Evolutionary conservation across 179 eudicot genomes (phyloP), one percentile per base, ranked within the genome.

Genomic region (Amaranthus tricolor): DNA sequence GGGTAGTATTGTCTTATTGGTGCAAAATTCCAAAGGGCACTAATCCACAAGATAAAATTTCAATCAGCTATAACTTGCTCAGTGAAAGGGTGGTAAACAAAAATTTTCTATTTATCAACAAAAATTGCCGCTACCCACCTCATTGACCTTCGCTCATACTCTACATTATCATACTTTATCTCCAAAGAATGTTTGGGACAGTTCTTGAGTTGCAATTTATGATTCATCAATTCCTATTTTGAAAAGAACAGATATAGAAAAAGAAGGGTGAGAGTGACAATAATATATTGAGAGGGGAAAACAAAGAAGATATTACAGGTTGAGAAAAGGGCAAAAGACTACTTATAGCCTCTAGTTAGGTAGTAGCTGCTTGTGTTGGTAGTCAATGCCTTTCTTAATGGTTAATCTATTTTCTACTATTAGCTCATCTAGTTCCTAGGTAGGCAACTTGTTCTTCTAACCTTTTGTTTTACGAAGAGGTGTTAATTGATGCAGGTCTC

Each of bases 401-500:
- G 6, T 19, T 11, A 7, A 13, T 53, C 40, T 0, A 47, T 53
- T 69, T 40, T 53, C 11, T 43, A 19, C 0, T 43, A 13, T 40
- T 54, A 40, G 1, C 7, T 69, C 40, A 5, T 14, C 4, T 51
- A 6, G 53, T 53, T 19, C 11, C 55, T 8, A 17, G n/a, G 15
- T 48, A 66, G 48, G 17, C 19, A 24, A 45, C 53, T 43, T 43
- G 31, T 16, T 31, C 58, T 64, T 1, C 9, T 10, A 19, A 57
- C 40, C 14, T 52, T 49, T 31, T 61, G 66, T 57, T 50, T 9
- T 64, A 44, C 47, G 49, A n/a, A 31, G 73, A 21, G 52, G 31
- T 55, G 49, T 70, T 72, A 68, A 19, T 77, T 60, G 21, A 50
- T 77, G 71, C 88, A 95, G 99, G 82, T 67, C 19, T 71, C 80